These are phyloP conservation scores for Dianthus caryophyllus DNA, from an alignment of 148 eudicot species.

Conservation along the genomic window DNA sequence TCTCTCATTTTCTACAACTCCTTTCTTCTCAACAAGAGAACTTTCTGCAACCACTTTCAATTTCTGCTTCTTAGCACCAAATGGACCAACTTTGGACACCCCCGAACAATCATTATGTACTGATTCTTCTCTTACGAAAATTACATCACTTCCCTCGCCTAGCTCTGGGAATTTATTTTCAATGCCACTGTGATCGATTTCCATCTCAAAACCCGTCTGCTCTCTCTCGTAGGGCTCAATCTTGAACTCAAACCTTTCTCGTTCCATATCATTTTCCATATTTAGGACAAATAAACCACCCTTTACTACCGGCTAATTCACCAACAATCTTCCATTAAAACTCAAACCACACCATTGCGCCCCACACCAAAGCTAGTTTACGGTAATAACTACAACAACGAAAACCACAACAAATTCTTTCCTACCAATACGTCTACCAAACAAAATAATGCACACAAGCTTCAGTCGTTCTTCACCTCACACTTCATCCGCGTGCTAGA, in stretches of 20 bases:
- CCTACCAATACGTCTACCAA: neutral
- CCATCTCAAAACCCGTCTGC: conserved; percentile 49
- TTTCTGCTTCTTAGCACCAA: conserved; percentile 50
- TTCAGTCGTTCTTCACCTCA: neutral
- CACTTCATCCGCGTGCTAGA: neutral
- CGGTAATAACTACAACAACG: neutral
- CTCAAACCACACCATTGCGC: neutral
- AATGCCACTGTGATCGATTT: conserved; percentile 42
- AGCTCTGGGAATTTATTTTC: conserved; percentile 36
- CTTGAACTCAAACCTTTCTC: conserved; percentile 23
- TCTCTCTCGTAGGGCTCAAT: conserved; percentile 34
- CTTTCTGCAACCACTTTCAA: conserved; percentile 24
- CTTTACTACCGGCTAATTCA: neutral
- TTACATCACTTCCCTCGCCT: conserved; percentile 68
- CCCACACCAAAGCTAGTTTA: conserved; percentile 2
- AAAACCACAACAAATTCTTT: neutral
- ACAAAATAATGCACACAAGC: neutral
- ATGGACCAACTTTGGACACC: conserved; percentile 33
- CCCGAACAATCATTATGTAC: conserved; percentile 35
- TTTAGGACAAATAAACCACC: conserved; percentile 10
- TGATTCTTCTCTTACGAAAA: conserved; percentile 54
- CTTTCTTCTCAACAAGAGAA: conserved; percentile 32
- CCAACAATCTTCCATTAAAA: neutral
- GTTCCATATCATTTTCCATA: conserved; percentile 23
- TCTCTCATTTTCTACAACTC: conserved; percentile 36